Conservation (phyloP, 108 stramenopile species). For the Chaetoceros tenuissimus region DNA sequence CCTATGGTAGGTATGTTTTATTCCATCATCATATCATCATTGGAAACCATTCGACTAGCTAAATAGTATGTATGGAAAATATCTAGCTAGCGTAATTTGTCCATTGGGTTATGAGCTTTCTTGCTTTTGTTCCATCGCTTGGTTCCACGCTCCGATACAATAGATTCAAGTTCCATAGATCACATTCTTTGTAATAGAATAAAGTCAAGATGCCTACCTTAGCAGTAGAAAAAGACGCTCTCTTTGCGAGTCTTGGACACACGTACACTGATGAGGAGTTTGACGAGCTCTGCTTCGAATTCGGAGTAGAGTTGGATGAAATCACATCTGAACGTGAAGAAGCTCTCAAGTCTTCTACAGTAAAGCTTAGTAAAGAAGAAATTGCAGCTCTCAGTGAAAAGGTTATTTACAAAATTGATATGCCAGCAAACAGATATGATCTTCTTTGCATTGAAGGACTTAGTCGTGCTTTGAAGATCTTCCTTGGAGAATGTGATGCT, state of each 20-base stretch:
- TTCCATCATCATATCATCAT: too few species aligned
- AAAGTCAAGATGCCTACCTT: slow-evolving; percentile 96
- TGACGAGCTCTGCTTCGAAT: slow-evolving; percentile 98
- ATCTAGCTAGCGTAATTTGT: too few species aligned
- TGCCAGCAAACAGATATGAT: slow-evolving; percentile 99
- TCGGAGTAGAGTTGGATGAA: slow-evolving; percentile 98
- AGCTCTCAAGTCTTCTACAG: slow-evolving; percentile 63
- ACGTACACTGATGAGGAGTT: slow-evolving; percentile 97
- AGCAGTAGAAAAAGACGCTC: slow-evolving; percentile 73
- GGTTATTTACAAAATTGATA: slow-evolving; percentile 97
- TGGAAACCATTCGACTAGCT: too few species aligned
- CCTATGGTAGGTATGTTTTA: too few species aligned
- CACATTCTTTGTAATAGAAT: too few species aligned
- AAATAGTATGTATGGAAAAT: too few species aligned
- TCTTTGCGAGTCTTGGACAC: slow-evolving; percentile 86
- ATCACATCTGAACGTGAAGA: slow-evolving; percentile 90
- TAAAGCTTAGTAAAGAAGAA: slow-evolving; percentile 48
- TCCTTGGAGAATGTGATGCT: slow-evolving; percentile 80
- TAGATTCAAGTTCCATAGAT: too few species aligned
- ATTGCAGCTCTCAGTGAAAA: slow-evolving; percentile 41
- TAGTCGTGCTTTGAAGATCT: slow-evolving; percentile 85
- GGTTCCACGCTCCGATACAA: too few species aligned
- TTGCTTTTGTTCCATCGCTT: too few species aligned
- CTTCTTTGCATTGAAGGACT: slow-evolving; percentile 97
- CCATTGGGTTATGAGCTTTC: too few species aligned